These are phyloP conservation scores for Nepenthes mirabilis DNA, from an alignment of 148 eudicot species.

Conservation along the genomic window DNA sequence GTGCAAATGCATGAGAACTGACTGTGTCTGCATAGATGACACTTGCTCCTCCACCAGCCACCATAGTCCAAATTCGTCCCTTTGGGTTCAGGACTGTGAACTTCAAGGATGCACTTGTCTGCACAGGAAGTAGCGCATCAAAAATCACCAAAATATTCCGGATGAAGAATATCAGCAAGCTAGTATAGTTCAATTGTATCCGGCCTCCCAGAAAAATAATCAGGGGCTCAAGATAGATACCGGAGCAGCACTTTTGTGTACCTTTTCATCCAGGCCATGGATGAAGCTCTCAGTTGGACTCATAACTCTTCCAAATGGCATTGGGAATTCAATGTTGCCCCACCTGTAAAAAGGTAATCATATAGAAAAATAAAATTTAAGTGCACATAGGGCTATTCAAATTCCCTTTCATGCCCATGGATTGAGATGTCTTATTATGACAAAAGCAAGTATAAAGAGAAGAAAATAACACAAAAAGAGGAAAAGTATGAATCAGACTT, in stretches of 20 bases:
- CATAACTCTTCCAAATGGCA: slow-evolving; percentile 99
- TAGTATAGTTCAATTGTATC: not conserved
- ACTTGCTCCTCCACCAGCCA: slow-evolving; percentile 50
- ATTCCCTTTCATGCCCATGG: not conserved
- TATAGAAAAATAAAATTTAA: not conserved
- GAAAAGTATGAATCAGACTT: slow-evolving; percentile 14
- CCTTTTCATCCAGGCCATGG: slow-evolving; percentile 96
- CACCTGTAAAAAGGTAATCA: slow-evolving; percentile 34
- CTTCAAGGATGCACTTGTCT: slow-evolving; percentile 43
- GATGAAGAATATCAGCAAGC: not conserved
- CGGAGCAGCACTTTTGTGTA: slow-evolving; percentile 7
- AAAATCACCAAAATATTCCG: slow-evolving; percentile 3
- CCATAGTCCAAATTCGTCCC: slow-evolving; percentile 48
- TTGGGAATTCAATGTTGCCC: slow-evolving; percentile 88
- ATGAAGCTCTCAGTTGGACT: slow-evolving; percentile 84
- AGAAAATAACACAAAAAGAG: not conserved
- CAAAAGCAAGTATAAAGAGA: not conserved
- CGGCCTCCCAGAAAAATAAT: slow-evolving; percentile 1
- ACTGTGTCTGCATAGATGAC: slow-evolving; percentile 46
- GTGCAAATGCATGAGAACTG: not conserved
- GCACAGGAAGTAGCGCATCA: slow-evolving; percentile 9
- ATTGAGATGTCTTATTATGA: not conserved
- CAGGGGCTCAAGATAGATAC: not conserved
- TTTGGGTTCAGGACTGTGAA: slow-evolving; percentile 42
- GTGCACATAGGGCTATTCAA: not conserved